These are phyloP conservation scores for Brassica nigra DNA, from an alignment of 345 rosid genomes.

Conservation along the genomic window DNA sequence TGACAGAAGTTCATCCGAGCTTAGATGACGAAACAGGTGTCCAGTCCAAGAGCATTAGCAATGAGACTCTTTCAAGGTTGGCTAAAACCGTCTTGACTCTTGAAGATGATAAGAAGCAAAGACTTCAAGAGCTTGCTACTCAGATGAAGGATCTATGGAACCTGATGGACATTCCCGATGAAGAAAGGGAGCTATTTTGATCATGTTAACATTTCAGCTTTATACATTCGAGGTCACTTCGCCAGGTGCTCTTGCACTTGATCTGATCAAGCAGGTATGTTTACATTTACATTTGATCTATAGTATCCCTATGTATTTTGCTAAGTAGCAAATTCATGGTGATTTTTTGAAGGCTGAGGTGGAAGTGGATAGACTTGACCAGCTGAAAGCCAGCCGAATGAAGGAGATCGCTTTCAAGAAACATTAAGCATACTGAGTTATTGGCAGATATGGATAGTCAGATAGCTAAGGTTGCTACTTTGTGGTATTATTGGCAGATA, in stretches of 20 bases:
- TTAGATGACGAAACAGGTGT: conserved; percentile 56
- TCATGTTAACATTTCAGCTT: conserved; percentile 83
- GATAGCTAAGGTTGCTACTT: too few species aligned
- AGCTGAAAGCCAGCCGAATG: conserved; percentile 90
- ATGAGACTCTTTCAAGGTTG: conserved; percentile 81
- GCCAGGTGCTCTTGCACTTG: conserved; percentile 86
- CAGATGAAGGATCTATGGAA: conserved; percentile 31
- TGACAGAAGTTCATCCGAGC: conserved; percentile 51
- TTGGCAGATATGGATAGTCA: too few species aligned
- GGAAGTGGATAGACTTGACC: conserved; percentile 95
- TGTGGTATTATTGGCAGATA: too few species aligned
- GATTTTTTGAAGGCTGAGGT: conserved; percentile 65
- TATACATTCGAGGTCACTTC: conserved; percentile 71
- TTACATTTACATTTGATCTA: background rate
- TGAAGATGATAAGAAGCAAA: conserved; percentile 60
- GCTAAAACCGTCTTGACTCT: conserved; percentile 79
- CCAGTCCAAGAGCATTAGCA: conserved; percentile 93
- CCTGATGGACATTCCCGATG: conserved; percentile 29
- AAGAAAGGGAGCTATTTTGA: conserved; percentile 76
- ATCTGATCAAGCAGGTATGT: conserved; percentile 87
- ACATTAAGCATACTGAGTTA: conserved; percentile 37
- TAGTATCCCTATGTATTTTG: background rate
- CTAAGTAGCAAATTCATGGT: background rate
- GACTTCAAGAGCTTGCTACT: conserved; percentile 90
- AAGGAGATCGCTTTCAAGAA: conserved; percentile 92